Conservation (phyloP, 768 basidiomycete genomes). For the Rhodotorula toruloides region DNA sequence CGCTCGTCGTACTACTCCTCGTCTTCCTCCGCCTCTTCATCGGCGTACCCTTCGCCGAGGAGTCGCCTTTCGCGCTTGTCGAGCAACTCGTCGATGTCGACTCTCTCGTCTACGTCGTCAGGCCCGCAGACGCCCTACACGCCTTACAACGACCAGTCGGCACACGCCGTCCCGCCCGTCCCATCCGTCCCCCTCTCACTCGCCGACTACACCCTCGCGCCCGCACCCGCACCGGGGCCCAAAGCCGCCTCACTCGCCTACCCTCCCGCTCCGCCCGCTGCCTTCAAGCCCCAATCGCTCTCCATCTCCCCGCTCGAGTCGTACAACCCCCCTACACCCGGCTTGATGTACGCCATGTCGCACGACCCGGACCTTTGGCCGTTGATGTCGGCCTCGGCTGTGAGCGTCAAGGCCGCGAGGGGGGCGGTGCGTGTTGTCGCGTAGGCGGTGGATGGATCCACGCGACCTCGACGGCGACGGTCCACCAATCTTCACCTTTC, state of each 20-base stretch:
- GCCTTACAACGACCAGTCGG: background rate
- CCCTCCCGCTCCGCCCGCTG: background rate
- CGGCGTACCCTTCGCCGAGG: background rate
- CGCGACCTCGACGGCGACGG: background rate
- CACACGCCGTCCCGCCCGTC: too few relatives aligned
- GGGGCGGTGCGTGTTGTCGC: too few relatives aligned
- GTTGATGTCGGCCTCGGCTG: background rate
- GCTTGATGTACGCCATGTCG: slow-evolving; percentile 7
- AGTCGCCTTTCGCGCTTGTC: background rate
- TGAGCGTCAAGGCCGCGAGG: too few relatives aligned
- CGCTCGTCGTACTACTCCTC: background rate
- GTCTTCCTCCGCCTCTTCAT: background rate
- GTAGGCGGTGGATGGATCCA: too few relatives aligned
- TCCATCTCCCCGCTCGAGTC: too few relatives aligned
- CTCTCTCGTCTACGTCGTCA: background rate
- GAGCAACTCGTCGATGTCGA: slow-evolving; percentile 8
- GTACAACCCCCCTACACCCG: slow-evolving; percentile 6
- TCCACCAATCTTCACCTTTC: too few relatives aligned
- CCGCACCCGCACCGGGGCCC: too few relatives aligned
- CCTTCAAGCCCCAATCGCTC: background rate
- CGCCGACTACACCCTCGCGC: background rate
- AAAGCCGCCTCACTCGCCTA: background rate
- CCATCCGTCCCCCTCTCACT: background rate
- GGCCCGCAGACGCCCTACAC: slow-evolving; percentile 1
- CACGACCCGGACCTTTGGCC: slow-evolving; percentile 21